Conservation (phyloP, 2,329 filamentous ascomycete species). For the Macrophomina tecta region DNA sequence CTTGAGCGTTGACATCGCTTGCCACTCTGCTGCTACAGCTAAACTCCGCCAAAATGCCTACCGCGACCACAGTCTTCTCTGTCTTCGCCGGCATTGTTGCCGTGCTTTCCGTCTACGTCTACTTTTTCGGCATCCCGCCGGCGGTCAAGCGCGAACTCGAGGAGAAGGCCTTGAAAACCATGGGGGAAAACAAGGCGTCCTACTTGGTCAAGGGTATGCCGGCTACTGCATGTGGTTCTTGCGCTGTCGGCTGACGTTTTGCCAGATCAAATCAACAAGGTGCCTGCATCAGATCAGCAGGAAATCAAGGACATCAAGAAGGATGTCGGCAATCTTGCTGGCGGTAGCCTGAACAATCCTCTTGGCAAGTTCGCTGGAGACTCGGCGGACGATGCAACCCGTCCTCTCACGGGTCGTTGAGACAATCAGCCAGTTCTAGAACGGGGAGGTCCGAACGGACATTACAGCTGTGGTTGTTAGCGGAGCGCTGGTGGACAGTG, state of each 20-base stretch:
- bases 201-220: conserved; percentile 47
- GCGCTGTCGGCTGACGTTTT: conserved; percentile 20
- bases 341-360: conserved; percentile 44
- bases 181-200: conserved; percentile 59
- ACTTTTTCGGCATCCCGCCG: conserved; percentile 56
- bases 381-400: conserved; percentile 42
- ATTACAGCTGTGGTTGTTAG: no score
- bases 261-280: conserved; percentile 46
- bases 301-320: conserved; percentile 46
- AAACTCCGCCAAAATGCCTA: conserved; percentile 23
- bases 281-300: conserved; percentile 46
- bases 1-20: neutral
- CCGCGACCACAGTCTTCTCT: conserved; percentile 37
- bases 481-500: neutral
- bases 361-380: conserved; percentile 46
- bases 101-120: conserved; percentile 47
- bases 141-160: conserved; percentile 55
- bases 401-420: conserved; percentile 47
- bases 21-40: neutral
- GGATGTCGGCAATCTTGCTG: conserved; percentile 42
- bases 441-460: no score
- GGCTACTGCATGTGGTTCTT: neutral
- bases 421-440: neutral
- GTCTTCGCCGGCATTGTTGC: conserved; percentile 44
- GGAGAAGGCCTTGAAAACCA: conserved; percentile 54